These are phyloP conservation scores for Pleurotus platypus DNA, from an alignment of 768 basidiomycete species.

Conservation along the genomic window DNA sequence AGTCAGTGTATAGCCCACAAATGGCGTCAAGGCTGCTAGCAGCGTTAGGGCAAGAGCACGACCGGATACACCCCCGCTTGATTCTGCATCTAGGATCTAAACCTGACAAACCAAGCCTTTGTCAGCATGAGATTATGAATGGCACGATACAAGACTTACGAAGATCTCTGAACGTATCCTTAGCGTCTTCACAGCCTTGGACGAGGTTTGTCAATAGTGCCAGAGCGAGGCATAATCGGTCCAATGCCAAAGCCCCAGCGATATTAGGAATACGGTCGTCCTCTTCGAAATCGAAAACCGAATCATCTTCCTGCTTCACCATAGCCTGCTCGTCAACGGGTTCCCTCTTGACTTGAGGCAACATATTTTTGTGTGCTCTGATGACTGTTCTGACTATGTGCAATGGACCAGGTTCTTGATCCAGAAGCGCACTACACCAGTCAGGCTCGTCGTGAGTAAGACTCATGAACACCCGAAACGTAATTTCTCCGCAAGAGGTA, in stretches of 20 bases:
- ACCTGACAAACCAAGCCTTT: conserved; percentile 26
- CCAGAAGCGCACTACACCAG: conserved; percentile 55
- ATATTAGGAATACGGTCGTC: conserved; percentile 12
- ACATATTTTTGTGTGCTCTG: conserved; percentile 25
- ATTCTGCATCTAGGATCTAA: conserved; percentile 50
- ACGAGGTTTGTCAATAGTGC: conserved; percentile 77
- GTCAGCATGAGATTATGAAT: not conserved
- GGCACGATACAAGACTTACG: conserved; percentile 33
- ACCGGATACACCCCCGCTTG: conserved; percentile 42
- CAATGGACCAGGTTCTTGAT: conserved; percentile 41
- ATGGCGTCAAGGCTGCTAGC: conserved; percentile 50
- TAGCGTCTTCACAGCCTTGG: conserved; percentile 50
- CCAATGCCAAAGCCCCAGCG: conserved; percentile 45
- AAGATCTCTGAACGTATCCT: conserved; percentile 39
- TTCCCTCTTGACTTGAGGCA: not conserved
- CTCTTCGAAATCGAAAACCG: conserved; percentile 11
- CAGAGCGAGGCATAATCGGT: conserved; percentile 70
- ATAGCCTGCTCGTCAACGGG: not conserved
- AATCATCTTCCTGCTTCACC: conserved; percentile 9
- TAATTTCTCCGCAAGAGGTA: conserved; percentile 48
- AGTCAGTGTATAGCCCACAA: conserved; percentile 41
- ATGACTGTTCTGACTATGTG: conserved; percentile 46
- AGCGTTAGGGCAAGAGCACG: conserved; percentile 49
- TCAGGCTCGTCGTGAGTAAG: conserved; percentile 57
- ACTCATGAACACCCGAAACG: conserved; percentile 67